Evolutionary conservation across 2,329 filamentous ascomycete species (phyloP).

Genomic region (Verticillium zaregamsianum): DNA sequence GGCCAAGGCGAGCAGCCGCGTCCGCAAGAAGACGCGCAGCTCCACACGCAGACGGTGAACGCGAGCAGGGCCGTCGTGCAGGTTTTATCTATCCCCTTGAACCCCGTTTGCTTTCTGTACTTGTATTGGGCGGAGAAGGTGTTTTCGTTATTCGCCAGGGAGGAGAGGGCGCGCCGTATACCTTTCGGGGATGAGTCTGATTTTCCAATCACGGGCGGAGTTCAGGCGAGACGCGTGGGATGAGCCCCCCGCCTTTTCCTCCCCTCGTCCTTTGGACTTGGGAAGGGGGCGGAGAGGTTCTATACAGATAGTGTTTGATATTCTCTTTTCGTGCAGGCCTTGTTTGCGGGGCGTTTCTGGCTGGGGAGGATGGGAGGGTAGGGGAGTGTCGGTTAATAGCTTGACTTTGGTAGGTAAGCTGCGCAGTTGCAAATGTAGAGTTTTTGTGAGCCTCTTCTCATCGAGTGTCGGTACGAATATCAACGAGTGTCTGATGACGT

Average conservation of each 20-base stretch:
- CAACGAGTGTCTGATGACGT: too few species aligned
- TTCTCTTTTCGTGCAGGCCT: neutral
- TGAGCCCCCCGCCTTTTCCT: neutral
- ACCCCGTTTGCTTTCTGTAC: neutral
- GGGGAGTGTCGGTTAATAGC: neutral
- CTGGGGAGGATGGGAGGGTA: neutral
- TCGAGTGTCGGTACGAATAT: neutral
- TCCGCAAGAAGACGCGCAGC: slow-evolving; percentile 27
- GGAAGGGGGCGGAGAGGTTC: neutral
- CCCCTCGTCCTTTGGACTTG: neutral
- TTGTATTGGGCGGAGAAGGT: neutral
- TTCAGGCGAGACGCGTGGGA: neutral
- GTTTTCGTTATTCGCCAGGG: neutral
- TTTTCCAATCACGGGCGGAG: neutral
- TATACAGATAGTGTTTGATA: neutral
- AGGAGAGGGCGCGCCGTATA: neutral
- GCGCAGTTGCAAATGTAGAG: neutral
- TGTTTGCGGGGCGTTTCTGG: neutral
- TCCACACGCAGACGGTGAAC: slow-evolving; percentile 28
- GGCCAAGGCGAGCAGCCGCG: slow-evolving; percentile 20
- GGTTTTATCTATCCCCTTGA: neutral
- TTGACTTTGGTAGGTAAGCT: neutral
- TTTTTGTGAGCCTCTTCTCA: neutral
- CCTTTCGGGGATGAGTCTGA: neutral
- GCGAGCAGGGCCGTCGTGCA: neutral